These are phyloP conservation scores for Saccharum spontaneum DNA, from an alignment of 176 grass and related monocot genomes.

Conservation along the genomic window DNA sequence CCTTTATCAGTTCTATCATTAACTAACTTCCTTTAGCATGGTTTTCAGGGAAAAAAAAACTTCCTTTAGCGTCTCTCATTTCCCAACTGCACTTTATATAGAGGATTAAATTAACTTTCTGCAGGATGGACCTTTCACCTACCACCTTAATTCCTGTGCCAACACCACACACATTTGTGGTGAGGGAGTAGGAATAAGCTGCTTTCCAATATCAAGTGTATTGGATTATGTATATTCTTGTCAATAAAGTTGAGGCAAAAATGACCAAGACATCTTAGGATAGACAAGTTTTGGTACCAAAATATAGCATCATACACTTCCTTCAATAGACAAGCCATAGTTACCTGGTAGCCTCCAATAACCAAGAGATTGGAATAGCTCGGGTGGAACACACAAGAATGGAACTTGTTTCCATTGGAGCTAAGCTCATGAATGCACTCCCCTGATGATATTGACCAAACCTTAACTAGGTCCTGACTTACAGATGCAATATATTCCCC, in stretches of 20 bases:
- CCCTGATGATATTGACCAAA: slow-evolving; percentile 82
- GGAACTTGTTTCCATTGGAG: slow-evolving; percentile 96
- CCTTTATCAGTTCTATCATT: neutral
- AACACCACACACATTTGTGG: neutral
- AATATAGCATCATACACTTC: neutral
- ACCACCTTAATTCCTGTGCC: neutral
- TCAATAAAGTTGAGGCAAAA: neutral
- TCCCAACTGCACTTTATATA: neutral
- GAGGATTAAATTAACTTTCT: neutral
- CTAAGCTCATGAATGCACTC: slow-evolving; percentile 91
- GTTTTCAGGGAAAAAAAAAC: too few relatives aligned
- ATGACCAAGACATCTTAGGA: neutral
- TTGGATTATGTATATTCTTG: neutral
- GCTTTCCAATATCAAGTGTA: neutral
- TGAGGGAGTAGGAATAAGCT: neutral
- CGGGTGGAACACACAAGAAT: slow-evolving; percentile 95
- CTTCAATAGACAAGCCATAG: slow-evolving; percentile 4
- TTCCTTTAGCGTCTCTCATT: neutral
- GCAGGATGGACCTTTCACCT: neutral
- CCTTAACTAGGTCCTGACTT: slow-evolving; percentile 94
- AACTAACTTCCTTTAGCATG: neutral
- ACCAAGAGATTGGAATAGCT: slow-evolving; percentile 79
- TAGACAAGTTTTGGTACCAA: neutral
- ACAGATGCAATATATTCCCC: slow-evolving; percentile 86
- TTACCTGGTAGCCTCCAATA: slow-evolving; percentile 92